These are phyloP conservation scores for Neofusicoccum sp. DNA, from an alignment of 2,329 filamentous ascomycete genomes.

Conservation along the genomic window DNA sequence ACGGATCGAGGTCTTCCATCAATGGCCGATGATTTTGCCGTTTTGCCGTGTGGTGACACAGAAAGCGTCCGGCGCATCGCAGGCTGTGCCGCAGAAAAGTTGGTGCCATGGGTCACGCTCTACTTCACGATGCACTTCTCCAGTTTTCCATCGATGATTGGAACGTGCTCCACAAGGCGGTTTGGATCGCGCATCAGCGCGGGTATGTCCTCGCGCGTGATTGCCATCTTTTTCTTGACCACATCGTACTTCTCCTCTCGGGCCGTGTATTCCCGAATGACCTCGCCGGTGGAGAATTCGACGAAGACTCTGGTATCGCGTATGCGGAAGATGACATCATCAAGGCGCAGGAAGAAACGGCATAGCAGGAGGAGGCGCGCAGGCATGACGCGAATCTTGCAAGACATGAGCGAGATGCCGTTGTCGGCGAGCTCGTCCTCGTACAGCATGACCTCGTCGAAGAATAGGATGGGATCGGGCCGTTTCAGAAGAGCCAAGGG, in stretches of 20 bases:
- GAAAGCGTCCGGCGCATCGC: no score
- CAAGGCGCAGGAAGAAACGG: conserved; percentile 88
- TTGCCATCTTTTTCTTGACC: conserved; percentile 60
- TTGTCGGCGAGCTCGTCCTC: conserved; percentile 98
- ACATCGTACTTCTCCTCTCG: conserved; percentile 78
- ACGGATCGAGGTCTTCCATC: no score
- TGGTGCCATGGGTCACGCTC: conserved; percentile 26
- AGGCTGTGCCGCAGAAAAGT: background rate
- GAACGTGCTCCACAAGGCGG: conserved; percentile 57
- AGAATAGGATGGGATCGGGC: conserved; percentile 92
- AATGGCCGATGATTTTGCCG: no score
- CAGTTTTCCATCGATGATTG: conserved; percentile 65
- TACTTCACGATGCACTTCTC: conserved; percentile 53
- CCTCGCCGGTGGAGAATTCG: conserved; percentile 75
- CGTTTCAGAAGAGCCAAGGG: conserved; percentile 83
- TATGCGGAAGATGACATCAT: conserved; percentile 83
- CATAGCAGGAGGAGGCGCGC: conserved; percentile 79
- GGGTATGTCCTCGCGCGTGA: conserved; percentile 69
- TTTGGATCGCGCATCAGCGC: conserved; percentile 79
- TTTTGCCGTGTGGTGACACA: no score
- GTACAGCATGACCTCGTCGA: conserved; percentile 93
- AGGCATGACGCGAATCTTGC: conserved; percentile 92
- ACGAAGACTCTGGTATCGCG: conserved; percentile 90
- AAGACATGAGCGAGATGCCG: conserved; percentile 84
- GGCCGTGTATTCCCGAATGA: conserved; percentile 87